Percentiles rank a stretch among this genome's conserved stretches.
These are phyloP conservation scores for Phascolomyces articulosus DNA, from an alignment of 371 early-diverging fungal species.

Conservation along the genomic window DNA sequence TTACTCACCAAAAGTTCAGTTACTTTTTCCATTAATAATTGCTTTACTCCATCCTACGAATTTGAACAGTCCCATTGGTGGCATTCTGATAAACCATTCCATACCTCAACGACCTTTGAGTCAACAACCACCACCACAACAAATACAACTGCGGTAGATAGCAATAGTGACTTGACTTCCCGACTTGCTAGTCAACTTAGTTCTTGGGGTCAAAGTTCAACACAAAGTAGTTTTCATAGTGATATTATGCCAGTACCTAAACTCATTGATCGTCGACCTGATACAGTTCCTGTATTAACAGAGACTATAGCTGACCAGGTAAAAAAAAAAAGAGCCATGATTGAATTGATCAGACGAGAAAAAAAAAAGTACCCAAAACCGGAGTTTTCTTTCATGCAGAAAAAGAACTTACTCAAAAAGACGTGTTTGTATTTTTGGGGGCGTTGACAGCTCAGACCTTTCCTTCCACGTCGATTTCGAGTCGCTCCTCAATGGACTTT, in stretches of 20 bases:
- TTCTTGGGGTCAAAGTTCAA: neutral
- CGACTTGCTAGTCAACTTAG: conserved; percentile 1
- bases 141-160: neutral
- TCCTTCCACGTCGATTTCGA: conserved; percentile 66
- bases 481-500: conserved; percentile 76
- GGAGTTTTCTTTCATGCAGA: neutral
- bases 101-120: no score
- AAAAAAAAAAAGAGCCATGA: no score
- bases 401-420: no score
- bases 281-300: conserved; percentile 54
- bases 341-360: no score
- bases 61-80: neutral
- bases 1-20: neutral
- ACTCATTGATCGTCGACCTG: conserved; percentile 40
- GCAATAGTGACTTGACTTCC: neutral
- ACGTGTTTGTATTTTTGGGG: neutral
- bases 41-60: neutral
- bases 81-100: neutral
- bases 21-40: neutral
- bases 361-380: neutral
- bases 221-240: neutral
- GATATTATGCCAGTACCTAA: conserved; percentile 40
- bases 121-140: neutral
- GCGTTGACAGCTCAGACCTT: conserved; percentile 36
- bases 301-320: conserved; percentile 52